These are phyloP conservation scores for Forsythia suspensa DNA, from an alignment of 257 asterid species.

Conservation along the genomic window DNA sequence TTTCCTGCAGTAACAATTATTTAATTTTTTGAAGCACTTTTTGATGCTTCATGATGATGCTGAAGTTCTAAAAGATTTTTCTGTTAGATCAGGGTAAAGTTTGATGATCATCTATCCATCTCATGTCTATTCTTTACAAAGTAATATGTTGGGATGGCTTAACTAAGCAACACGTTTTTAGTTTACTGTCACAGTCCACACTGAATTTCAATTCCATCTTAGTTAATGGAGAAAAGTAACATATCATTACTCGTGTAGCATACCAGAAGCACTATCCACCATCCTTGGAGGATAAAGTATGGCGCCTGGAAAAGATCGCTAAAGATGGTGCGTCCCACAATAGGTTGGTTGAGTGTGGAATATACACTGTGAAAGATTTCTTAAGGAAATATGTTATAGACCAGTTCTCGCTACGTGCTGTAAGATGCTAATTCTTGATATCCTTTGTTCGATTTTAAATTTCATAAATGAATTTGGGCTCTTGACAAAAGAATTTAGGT, in stretches of 20 bases:
- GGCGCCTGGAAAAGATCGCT: constrained; percentile 60
- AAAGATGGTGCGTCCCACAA: constrained; percentile 52
- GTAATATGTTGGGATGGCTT: neutral
- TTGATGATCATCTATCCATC: too few species aligned
- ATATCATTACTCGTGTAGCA: constrained; percentile 22
- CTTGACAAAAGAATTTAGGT: neutral
- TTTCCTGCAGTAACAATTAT: too few species aligned
- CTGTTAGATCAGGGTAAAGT: too few species aligned
- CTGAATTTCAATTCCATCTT: neutral
- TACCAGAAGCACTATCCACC: constrained; percentile 62
- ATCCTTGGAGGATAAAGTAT: constrained; percentile 38
- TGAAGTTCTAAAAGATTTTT: neutral
- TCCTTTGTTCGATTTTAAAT: neutral
- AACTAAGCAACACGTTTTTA: neutral
- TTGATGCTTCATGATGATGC: neutral
- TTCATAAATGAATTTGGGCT: neutral
- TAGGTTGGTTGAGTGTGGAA: constrained; percentile 27
- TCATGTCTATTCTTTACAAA: neutral
- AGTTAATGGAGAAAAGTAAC: neutral
- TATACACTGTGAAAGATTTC: constrained; percentile 37
- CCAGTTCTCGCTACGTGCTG: constrained; percentile 35
- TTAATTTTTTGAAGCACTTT: too few species aligned
- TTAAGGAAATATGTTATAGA: constrained; percentile 32
- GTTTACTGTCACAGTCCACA: neutral
- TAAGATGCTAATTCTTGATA: constrained; percentile 25